Base-by-base conservation (phyloP, 1,284 basidiomycete genomes). In the Cronartium quercuum region DNA sequence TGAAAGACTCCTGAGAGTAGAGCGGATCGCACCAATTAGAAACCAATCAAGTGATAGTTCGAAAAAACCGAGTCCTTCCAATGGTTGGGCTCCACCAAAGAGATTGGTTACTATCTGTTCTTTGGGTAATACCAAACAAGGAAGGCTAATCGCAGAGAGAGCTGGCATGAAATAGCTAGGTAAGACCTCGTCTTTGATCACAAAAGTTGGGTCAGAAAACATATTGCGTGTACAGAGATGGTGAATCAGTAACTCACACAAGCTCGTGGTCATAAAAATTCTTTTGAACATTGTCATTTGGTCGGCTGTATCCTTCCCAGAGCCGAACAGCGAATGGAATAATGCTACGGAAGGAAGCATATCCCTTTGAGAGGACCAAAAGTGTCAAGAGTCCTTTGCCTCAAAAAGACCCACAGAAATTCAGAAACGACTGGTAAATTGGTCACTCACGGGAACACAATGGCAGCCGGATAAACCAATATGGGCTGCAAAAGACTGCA, bases 61-160 rank as follows among this genome's bases (percentile, higher is more conserved):
- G 37, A 68, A 68, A n/a, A 68, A 68, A 35, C 66, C 66, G 21
- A 68, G 37, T n/a, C 66, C 66, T 40, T 68, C 66, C 18, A 68
- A 68, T 1, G 66, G 66, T 3, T 47, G 51, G 15, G 60, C 66
- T 9, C 66, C 66, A 9, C 66, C 66, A 68, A 68, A 68, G 6
- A 68, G 42, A 55, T 47, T 68, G 51, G 66, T 68, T 18, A 68
- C 55, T 29, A 40, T 51, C 10, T 35, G 41, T 35, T 40, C 60
- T 3, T n/a, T 40, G 15, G 66, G 66, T 29, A 68, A 40, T 21
- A 29, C 34, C 37, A 68, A 57, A 37, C 66, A 68, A 15, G 66
- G 66, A 40, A 68, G 29, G 51, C 66, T 68, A 40, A 68, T 6
- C 24, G 51, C 66, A 29, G 55, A 57, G 1, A 68, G 44, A 24